A percentile compares a stretch with the other conserved stretches of the same genome.
Conservation (phyloP, 179 eudicot genomes). For the Camellia oleifera region DNA sequence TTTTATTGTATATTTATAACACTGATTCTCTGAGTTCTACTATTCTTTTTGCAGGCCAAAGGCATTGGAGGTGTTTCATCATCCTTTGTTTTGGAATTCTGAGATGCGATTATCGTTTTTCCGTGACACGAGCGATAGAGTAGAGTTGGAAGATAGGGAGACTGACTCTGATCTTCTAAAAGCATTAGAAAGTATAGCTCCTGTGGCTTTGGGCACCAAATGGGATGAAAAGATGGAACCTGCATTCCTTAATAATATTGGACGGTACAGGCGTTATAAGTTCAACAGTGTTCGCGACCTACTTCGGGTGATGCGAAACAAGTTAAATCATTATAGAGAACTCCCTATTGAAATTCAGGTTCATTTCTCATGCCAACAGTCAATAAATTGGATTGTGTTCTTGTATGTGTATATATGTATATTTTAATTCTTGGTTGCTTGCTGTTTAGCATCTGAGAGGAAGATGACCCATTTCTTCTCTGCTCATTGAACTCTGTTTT, state of each 20-base stretch:
- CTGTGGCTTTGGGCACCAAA: slow-evolving; percentile 56
- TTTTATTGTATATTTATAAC: too few species aligned
- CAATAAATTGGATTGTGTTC: not conserved
- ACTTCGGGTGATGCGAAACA: slow-evolving; percentile 86
- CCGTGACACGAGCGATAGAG: slow-evolving; percentile 81
- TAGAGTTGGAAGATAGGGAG: slow-evolving; percentile 85
- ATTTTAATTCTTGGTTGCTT: too few species aligned
- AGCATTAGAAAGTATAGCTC: slow-evolving; percentile 63
- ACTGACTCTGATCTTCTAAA: slow-evolving; percentile 44
- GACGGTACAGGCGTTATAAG: slow-evolving; percentile 78
- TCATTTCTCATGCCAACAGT: slow-evolving; percentile 7
- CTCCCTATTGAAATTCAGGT: slow-evolving; percentile 86
- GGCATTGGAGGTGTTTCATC: slow-evolving; percentile 66
- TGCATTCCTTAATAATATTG: slow-evolving; percentile 71
- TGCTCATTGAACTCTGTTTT: not conserved
- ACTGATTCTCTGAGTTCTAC: not conserved
- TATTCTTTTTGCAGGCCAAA: slow-evolving; percentile 54
- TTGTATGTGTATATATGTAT: not conserved
- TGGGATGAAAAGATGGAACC: slow-evolving; percentile 91
- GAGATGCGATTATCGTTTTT: slow-evolving; percentile 76
- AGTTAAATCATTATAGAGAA: slow-evolving; percentile 85
- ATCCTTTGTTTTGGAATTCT: slow-evolving; percentile 84
- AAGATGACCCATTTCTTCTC: not conserved
- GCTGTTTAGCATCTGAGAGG: not conserved
- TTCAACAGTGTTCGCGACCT: slow-evolving; percentile 79